Conservation (phyloP, 1,139 yeast species). For the Meyerozyma guilliermondii region DNA sequence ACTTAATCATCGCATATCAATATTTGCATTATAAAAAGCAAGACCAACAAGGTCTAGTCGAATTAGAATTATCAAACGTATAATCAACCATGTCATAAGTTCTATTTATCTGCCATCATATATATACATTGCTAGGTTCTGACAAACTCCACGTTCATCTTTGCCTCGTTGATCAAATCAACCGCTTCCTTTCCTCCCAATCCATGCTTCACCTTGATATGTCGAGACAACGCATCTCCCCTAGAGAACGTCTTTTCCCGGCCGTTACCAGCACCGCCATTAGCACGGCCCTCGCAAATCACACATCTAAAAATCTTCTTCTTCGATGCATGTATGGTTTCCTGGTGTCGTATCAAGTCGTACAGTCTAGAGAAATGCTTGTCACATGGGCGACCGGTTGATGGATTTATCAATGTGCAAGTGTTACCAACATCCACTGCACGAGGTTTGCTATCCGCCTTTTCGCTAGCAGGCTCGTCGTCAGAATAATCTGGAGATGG, state of each 20-base stretch:
- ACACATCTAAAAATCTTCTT: slow-evolving; percentile 47
- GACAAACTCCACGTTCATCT: slow-evolving; percentile 67
- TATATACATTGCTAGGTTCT: slow-evolving; percentile 4
- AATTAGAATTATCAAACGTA: not conserved
- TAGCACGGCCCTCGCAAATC: slow-evolving; percentile 44
- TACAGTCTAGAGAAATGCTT: slow-evolving; percentile 46
- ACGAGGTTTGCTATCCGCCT: not conserved
- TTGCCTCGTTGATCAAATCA: slow-evolving; percentile 67
- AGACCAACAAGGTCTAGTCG: slow-evolving; percentile 6
- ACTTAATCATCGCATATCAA: slow-evolving; percentile 71
- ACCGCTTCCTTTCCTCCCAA: slow-evolving; percentile 43
- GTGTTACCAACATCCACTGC: not conserved
- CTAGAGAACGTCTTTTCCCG: slow-evolving; percentile 49
- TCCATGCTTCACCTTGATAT: slow-evolving; percentile 46
- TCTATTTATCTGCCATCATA: not conserved
- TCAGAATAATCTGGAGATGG: slow-evolving; percentile 1
- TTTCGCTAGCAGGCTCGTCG: not conserved
- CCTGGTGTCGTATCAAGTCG: slow-evolving; percentile 46
- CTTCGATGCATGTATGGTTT: slow-evolving; percentile 45
- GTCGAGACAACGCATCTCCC: slow-evolving; percentile 47
- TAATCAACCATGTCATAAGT: not conserved
- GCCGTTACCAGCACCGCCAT: slow-evolving; percentile 53
- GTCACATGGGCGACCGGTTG: slow-evolving; percentile 39
- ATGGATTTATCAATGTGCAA: slow-evolving; percentile 9
- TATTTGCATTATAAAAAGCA: slow-evolving; percentile 49